Evolutionary conservation across 176 grass and related monocot genomes (phyloP), one percentile per base, ranked within the genome.

Genomic region (Miscanthus lutarioriparius): DNA sequence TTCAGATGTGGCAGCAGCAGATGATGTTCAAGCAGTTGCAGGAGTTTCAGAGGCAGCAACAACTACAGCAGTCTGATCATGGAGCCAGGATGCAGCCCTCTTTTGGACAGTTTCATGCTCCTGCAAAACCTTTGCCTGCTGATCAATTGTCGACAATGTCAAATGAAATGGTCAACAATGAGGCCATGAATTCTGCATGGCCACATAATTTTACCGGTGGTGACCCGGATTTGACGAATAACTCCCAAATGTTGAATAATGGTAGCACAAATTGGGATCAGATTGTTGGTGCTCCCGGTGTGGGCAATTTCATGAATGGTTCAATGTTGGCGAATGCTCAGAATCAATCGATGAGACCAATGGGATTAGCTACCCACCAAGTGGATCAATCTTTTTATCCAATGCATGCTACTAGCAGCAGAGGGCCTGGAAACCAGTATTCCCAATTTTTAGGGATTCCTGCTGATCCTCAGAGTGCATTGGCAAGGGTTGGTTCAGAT

Each of bases 1-100:
- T 91, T 80, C 96, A 96, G 75, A 78, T 92, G 74, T 96, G 93
- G 97, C 97, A 94, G 81, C 93, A 99, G 44, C 91, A 96, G 61
- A 82, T 96, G 84, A 85, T 99, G 89, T 94, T 80, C 82, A 99
- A 89, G 64, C 97, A 96, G 75, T 64, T 89, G 69, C 97, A 96
- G 72, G 93, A 99, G 90, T 66, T 91, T 75, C 89, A 89, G 77
- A 96, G 91, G 76, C 93, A 96, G 82, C 96, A 96, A 62, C 93
- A 99, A 70, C 74, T 84, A 67, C 93, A 89, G 15, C 93, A 98
- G 45, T 51, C 78, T 79, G 93, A 95, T 90, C 85, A 88, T 68
- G 93, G 86, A 67, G 77, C 67, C 64, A 84, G 93, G 77, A 87
- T 86, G 81, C 90, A 84, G 23, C 79, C 76, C 56, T 67, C 85